Evolutionary conservation across 345 rosid genomes (phyloP).

Genomic region (Geranium rotundifolium): DNA sequence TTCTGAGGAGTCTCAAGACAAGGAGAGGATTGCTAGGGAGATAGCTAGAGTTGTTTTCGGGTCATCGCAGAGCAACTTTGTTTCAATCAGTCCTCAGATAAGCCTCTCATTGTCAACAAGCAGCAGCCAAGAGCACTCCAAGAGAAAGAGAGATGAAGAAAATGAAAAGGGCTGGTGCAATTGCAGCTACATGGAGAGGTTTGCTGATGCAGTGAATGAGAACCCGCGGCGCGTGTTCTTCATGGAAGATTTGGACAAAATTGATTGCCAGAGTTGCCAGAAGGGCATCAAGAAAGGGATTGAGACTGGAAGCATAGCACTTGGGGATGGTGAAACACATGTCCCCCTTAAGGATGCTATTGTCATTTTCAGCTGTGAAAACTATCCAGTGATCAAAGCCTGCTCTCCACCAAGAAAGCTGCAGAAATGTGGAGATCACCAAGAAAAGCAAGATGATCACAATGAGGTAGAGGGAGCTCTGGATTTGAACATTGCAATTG

Average conservation of each 20-base stretch:
- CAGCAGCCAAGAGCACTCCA: conserved; percentile 10
- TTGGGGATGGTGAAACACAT: conserved; percentile 28
- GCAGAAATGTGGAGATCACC: conserved; percentile 9
- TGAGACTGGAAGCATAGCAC: conserved; percentile 25
- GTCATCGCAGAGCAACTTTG: conserved; percentile 36
- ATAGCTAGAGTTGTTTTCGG: conserved; percentile 47
- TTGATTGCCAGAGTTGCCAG: conserved; percentile 15
- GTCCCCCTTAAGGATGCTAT: conserved; percentile 52
- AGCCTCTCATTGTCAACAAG: conserved; percentile 19
- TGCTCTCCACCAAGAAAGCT: conserved; percentile 19
- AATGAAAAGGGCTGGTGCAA: background rate
- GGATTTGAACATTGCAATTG: conserved; percentile 51
- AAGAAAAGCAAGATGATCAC: conserved; percentile 8
- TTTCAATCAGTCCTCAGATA: conserved; percentile 24
- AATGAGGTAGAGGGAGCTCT: conserved; percentile 14
- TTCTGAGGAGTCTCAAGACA: conserved; percentile 23
- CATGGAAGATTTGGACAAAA: conserved; percentile 43
- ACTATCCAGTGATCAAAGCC: conserved; percentile 16
- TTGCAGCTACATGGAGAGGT: conserved; percentile 21
- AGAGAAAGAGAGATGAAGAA: conserved; percentile 29
- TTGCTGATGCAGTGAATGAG: conserved; percentile 51
- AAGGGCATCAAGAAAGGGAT: conserved; percentile 32
- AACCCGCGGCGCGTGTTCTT: conserved; percentile 58
- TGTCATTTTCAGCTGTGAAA: conserved; percentile 41
- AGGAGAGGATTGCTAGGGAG: conserved; percentile 48